phyloP scores from a whole-genome alignment of 2,329 filamentous ascomycete genomes.

The Neonectria ditissima region DNA sequence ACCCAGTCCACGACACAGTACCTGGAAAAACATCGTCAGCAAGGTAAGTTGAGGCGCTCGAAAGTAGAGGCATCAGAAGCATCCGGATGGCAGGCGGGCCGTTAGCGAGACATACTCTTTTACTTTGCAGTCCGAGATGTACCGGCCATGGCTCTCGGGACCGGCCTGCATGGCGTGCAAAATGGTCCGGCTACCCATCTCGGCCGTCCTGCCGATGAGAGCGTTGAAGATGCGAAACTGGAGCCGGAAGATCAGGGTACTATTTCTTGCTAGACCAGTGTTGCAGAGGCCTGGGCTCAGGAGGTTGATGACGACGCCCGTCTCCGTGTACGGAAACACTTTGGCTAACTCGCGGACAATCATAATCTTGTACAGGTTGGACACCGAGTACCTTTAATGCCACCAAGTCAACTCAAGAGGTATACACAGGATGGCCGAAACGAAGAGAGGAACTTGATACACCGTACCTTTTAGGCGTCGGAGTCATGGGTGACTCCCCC shows the following conservation, averaged over 20 bases:
- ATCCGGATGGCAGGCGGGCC: too few relatives aligned
- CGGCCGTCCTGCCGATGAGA: conserved; percentile 32
- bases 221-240: background rate
- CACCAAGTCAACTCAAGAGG: too few relatives aligned
- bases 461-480: too few relatives aligned
- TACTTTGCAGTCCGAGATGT: background rate
- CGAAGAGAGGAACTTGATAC: too few relatives aligned
- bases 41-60: too few relatives aligned
- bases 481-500: too few relatives aligned
- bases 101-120: background rate
- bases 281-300: conserved; percentile 46
- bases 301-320: conserved; percentile 46
- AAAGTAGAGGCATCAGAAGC: too few relatives aligned
- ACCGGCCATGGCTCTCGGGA: conserved; percentile 40
- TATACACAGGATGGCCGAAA: too few relatives aligned
- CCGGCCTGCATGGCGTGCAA: conserved; percentile 36
- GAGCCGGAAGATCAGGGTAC: background rate
- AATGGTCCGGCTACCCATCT: conserved; percentile 44
- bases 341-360: background rate
- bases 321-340: conserved; percentile 31
- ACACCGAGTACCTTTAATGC: background rate
- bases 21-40: too few relatives aligned
- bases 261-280: conserved; percentile 21
- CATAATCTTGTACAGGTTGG: background rate
- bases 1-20: too few relatives aligned